phyloP scores from a whole-genome alignment of 1,139 yeast genomes.

The Protomyces macrosporus region DNA sequence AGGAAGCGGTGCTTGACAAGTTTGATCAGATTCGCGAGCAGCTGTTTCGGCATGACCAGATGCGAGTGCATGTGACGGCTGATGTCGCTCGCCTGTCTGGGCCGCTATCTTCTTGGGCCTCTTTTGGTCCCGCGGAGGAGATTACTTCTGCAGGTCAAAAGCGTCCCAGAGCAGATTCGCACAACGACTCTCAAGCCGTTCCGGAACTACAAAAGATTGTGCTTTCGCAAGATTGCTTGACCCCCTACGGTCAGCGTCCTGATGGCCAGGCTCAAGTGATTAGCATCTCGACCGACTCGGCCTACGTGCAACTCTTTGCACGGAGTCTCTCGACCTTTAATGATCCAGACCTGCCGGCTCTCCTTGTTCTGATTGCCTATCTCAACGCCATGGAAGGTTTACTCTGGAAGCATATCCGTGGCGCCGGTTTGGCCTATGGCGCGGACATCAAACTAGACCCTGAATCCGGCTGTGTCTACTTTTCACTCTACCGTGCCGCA shows the following conservation, averaged over 20 bases:
- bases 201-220: slow-evolving; percentile 43
- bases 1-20: slow-evolving; percentile 47
- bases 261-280: slow-evolving; percentile 45
- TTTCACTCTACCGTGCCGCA: slow-evolving; percentile 73
- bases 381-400: slow-evolving; percentile 93
- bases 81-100: slow-evolving; percentile 48
- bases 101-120: slow-evolving; percentile 63
- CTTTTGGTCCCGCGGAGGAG: slow-evolving; percentile 27
- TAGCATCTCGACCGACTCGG: slow-evolving; percentile 76
- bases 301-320: slow-evolving; percentile 62
- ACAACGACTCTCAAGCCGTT: neutral
- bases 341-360: slow-evolving; percentile 62
- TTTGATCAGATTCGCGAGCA: slow-evolving; percentile 54
- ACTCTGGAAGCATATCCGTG: slow-evolving; percentile 93
- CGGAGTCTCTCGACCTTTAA: slow-evolving; percentile 60
- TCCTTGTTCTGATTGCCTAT: slow-evolving; percentile 69
- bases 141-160: neutral
- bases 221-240: slow-evolving; percentile 50
- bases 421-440: slow-evolving; percentile 92
- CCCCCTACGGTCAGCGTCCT: slow-evolving; percentile 54
- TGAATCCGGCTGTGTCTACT: slow-evolving; percentile 65
- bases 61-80: slow-evolving; percentile 68
- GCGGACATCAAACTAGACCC: slow-evolving; percentile 56
- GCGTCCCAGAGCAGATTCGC: slow-evolving; percentile 20
- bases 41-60: slow-evolving; percentile 55